phyloP scores from a whole-genome alignment of 352 stramenopile species.

The Globisporangium yorkense region DNA sequence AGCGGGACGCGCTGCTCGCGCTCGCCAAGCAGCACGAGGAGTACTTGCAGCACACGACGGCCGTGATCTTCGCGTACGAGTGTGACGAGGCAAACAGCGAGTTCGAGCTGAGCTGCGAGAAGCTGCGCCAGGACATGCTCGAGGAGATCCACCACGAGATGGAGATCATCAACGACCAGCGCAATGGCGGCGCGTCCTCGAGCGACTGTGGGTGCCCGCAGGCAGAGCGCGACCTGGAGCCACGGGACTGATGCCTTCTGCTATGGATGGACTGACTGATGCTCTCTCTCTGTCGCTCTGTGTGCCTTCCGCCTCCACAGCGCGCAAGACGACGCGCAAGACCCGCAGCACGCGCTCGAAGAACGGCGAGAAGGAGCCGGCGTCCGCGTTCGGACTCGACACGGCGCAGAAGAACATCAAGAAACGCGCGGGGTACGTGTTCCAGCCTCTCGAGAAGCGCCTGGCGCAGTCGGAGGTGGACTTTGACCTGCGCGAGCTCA shows the following conservation, averaged over 20 bases:
- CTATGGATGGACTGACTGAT: not conserved
- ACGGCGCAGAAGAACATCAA: constrained; percentile 68
- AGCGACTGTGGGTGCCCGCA: constrained; percentile 9
- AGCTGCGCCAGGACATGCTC: constrained; percentile 78
- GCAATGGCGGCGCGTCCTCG: constrained; percentile 43
- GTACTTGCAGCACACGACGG: constrained; percentile 53
- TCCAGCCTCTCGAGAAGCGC: constrained; percentile 64
- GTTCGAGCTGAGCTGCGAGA: constrained; percentile 70
- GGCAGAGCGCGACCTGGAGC: no score
- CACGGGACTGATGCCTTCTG: no score
- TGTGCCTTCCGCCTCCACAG: constrained; percentile 10
- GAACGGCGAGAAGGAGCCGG: constrained; percentile 22
- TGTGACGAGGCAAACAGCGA: constrained; percentile 75
- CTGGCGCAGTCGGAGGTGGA: constrained; percentile 69
- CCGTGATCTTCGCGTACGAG: constrained; percentile 77
- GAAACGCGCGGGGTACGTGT: constrained; percentile 58
- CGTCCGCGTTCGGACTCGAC: constrained; percentile 26
- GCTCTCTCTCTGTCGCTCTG: not conserved
- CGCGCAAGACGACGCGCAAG: constrained; percentile 65
- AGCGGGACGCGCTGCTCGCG: constrained; percentile 40
- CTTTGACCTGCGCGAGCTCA: constrained; percentile 60
- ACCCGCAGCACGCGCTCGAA: constrained; percentile 69
- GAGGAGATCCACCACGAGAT: constrained; percentile 85
- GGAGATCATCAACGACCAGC: constrained; percentile 74
- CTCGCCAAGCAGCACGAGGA: constrained; percentile 36